Conservation (phyloP, 345 rosid genomes). For the Cochlearia excelsa region DNA sequence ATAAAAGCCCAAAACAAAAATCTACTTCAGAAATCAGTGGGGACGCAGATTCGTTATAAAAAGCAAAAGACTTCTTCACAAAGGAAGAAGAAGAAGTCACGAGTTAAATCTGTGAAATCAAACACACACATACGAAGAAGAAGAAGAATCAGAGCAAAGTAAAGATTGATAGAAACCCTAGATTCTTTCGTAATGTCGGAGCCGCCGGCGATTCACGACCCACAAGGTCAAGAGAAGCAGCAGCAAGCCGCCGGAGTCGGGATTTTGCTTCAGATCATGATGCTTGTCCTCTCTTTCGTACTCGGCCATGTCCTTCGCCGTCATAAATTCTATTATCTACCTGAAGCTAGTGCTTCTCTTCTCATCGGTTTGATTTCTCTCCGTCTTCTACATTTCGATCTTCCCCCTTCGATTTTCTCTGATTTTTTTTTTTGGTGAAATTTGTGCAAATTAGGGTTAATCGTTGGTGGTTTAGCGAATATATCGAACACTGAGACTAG, state of each 20-base stretch:
- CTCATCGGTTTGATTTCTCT: slow-evolving; percentile 63
- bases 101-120: slow-evolving; percentile 19
- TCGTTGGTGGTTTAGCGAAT: slow-evolving; percentile 91
- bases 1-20: too few relatives aligned
- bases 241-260: slow-evolving; percentile 99
- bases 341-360: slow-evolving; percentile 98
- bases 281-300: slow-evolving; percentile 97
- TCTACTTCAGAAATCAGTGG: not conserved
- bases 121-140: slow-evolving; percentile 10
- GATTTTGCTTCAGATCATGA: slow-evolving; percentile 98
- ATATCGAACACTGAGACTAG: slow-evolving; percentile 84
- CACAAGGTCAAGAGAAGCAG: slow-evolving; percentile 58
- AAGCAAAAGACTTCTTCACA: slow-evolving; percentile 16
- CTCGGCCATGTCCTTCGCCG: slow-evolving; percentile 98
- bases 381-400: slow-evolving; percentile 15
- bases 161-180: slow-evolving; percentile 30
- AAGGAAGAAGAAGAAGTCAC: slow-evolving; percentile 23
- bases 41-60: slow-evolving; percentile 30
- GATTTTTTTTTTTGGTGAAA: not conserved
- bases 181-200: slow-evolving; percentile 31
- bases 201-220: slow-evolving; percentile 44
- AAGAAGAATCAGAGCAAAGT: slow-evolving; percentile 11
- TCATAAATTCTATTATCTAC: slow-evolving; percentile 88
- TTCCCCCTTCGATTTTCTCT: not conserved
- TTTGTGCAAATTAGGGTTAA: slow-evolving; percentile 48